Evolutionary conservation across 2,329 filamentous ascomycete species (phyloP).

Genomic region (Samsoniella hepiali): DNA sequence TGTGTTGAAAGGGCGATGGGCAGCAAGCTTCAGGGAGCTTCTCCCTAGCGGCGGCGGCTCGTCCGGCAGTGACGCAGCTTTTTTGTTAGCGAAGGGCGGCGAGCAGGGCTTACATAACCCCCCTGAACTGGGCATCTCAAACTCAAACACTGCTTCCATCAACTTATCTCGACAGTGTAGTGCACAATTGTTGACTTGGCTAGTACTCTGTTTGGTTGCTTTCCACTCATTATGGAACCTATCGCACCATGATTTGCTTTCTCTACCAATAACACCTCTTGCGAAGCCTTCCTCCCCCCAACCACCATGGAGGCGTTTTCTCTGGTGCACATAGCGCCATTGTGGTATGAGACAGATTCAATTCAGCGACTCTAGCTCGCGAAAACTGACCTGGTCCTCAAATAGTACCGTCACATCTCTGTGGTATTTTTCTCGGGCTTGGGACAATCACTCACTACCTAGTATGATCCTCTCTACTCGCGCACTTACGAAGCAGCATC

Average conservation of each 20-base stretch:
- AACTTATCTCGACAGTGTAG: background rate
- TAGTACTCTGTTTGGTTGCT: background rate
- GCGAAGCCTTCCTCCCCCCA: background rate
- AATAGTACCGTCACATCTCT: constrained; percentile 28
- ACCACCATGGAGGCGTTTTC: constrained; percentile 7
- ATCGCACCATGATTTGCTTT: background rate
- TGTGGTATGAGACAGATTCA: background rate
- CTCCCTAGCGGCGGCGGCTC: background rate
- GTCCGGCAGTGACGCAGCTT: constrained; percentile 12
- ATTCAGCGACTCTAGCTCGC: background rate
- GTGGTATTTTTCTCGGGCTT: constrained; percentile 44
- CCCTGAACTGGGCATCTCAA: constrained; percentile 6
- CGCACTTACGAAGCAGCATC: constrained; percentile 2
- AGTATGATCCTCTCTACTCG: constrained; percentile 33
- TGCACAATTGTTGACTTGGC: background rate
- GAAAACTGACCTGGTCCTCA: background rate
- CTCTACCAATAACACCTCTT: background rate
- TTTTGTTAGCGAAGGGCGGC: background rate
- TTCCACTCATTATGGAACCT: background rate
- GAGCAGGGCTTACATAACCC: constrained; percentile 17
- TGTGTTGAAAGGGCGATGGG: background rate
- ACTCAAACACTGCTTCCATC: background rate
- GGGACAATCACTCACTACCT: constrained; percentile 48
- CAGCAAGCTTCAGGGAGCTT: background rate
- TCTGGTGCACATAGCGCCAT: constrained; percentile 9